Evolutionary conservation across 106 monocot species (phyloP).

Genomic region (Agapanthus africanus): DNA sequence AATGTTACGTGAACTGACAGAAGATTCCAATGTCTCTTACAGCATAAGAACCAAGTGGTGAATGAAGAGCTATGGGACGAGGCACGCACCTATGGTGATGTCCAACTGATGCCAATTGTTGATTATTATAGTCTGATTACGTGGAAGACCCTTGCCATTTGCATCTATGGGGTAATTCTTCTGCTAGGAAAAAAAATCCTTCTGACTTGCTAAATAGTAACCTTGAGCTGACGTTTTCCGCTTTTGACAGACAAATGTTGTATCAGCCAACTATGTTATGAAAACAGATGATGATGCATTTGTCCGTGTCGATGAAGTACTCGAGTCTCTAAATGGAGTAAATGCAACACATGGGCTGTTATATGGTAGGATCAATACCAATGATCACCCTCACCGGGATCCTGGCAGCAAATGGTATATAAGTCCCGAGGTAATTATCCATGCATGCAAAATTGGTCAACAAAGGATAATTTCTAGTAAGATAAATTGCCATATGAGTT

Average conservation of each 20-base stretch:
- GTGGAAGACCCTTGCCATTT: constrained; percentile 89
- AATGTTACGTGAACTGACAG: background rate
- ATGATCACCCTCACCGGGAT: constrained; percentile 49
- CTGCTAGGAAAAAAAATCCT: background rate
- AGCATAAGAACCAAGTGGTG: constrained; percentile 93
- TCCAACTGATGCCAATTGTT: constrained; percentile 91
- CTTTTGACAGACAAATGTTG: constrained; percentile 36
- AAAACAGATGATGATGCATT: constrained; percentile 51
- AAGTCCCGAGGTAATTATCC: constrained; percentile 43
- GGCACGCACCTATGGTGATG: constrained; percentile 77
- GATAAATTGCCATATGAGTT: background rate
- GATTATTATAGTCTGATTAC: constrained; percentile 89
- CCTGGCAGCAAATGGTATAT: constrained; percentile 70
- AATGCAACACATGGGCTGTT: constrained; percentile 38
- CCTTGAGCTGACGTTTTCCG: background rate
- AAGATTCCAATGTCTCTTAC: constrained; percentile 2
- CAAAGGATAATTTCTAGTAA: background rate
- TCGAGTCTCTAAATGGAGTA: constrained; percentile 26
- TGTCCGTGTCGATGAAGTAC: constrained; percentile 51
- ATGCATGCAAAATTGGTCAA: background rate
- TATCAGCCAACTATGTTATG: constrained; percentile 53
- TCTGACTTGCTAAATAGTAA: background rate
- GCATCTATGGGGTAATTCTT: constrained; percentile 65
- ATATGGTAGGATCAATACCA: constrained; percentile 48
- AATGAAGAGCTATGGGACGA: constrained; percentile 95